phyloP scores from a whole-genome alignment of 2,329 filamentous ascomycete genomes.

The Cytospora paraplurivora region DNA sequence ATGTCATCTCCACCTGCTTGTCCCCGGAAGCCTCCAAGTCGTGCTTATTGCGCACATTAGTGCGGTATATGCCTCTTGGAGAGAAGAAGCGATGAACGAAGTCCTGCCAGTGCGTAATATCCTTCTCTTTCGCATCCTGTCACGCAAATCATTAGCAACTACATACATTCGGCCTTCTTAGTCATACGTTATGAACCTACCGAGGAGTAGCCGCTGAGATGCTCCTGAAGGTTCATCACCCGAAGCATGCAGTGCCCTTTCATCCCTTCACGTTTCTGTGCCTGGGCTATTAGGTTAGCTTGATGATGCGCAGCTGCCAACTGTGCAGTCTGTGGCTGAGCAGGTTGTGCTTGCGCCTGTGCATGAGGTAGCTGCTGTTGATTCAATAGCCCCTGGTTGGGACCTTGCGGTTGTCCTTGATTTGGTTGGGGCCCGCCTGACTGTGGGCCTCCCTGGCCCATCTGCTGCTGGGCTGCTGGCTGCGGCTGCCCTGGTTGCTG shows the following conservation, averaged over 20 bases:
- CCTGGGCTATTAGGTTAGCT: slow-evolving; percentile 41
- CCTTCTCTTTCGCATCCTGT: slow-evolving; percentile 60
- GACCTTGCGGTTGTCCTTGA: slow-evolving; percentile 43
- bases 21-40: slow-evolving; percentile 39
- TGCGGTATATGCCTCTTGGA: slow-evolving; percentile 70
- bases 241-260: slow-evolving; percentile 62
- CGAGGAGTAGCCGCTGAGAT: slow-evolving; percentile 56
- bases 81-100: slow-evolving; percentile 86
- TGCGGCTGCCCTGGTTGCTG: slow-evolving; percentile 36
- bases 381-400: slow-evolving; percentile 39
- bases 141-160: slow-evolving; percentile 3
- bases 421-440: slow-evolving; percentile 40
- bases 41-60: slow-evolving; percentile 25
- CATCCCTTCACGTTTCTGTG: slow-evolving; percentile 53
- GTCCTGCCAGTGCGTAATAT: slow-evolving; percentile 73
- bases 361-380: slow-evolving; percentile 51
- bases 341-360: slow-evolving; percentile 44
- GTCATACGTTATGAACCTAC: slow-evolving; percentile 41
- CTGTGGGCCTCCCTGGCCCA: slow-evolving; percentile 38
- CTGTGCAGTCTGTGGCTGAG: slow-evolving; percentile 45
- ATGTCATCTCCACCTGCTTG: slow-evolving; percentile 86
- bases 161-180: not conserved
- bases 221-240: slow-evolving; percentile 64
- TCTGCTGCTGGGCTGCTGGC: slow-evolving; percentile 38
- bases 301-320: slow-evolving; percentile 39